Percentiles rank a stretch among this genome's conserved stretches.
phyloP scores from a whole-genome alignment of 1,284 basidiomycete genomes.

The Athelia sp. region DNA sequence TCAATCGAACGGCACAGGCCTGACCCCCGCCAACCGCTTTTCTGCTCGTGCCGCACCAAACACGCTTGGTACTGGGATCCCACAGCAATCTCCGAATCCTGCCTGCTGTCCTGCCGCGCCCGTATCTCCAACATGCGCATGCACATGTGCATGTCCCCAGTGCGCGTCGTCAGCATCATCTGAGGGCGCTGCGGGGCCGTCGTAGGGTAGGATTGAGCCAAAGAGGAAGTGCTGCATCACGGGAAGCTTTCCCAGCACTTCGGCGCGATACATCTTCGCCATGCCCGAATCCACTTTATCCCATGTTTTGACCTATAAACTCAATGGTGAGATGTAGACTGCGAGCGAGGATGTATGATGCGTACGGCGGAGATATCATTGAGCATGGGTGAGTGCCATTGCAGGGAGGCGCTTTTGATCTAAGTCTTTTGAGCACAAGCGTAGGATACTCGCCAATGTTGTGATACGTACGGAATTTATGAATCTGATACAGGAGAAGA shows the following conservation, averaged over 20 bases:
- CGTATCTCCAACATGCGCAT: constrained; percentile 41
- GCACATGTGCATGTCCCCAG: constrained; percentile 49
- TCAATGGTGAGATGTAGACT: background rate
- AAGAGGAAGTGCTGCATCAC: constrained; percentile 97
- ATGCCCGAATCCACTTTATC: constrained; percentile 97
- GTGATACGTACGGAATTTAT: constrained; percentile 82
- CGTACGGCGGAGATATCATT: constrained; percentile 93
- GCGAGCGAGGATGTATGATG: constrained; percentile 1
- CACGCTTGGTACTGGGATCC: constrained; percentile 81
- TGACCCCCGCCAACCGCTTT: constrained; percentile 47
- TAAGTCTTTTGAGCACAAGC: too few relatives aligned
- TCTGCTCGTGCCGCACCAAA: constrained; percentile 71
- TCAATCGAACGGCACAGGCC: constrained; percentile 83
- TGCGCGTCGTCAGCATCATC: constrained; percentile 37
- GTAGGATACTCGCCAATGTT: too few relatives aligned
- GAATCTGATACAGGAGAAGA: constrained; percentile 93
- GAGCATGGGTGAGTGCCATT: constrained; percentile 99
- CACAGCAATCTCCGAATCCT: constrained; percentile 94
- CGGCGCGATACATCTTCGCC: constrained; percentile 97
- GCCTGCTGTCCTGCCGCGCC: constrained; percentile 45
- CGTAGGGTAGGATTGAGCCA: constrained; percentile 78
- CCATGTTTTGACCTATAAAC: constrained; percentile 90
- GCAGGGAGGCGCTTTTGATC: constrained; percentile 93
- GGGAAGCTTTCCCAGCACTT: constrained; percentile 93
- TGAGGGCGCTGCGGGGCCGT: constrained; percentile 47